Evolutionary conservation across 148 eudicot genomes (phyloP).

Genomic region (Amaranthus hypochondriacus): DNA sequence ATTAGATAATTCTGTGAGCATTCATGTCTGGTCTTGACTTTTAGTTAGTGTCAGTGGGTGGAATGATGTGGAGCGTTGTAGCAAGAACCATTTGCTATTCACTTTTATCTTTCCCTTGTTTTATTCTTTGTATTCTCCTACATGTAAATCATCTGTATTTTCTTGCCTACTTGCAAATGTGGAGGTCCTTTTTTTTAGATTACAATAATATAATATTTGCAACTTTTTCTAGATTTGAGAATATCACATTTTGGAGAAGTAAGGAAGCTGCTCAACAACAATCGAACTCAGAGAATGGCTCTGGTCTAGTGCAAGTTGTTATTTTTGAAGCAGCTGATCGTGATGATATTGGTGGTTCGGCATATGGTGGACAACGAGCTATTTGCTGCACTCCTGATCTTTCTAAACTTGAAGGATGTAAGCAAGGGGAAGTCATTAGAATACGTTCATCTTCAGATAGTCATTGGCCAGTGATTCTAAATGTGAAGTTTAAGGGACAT

Average conservation of each 20-base stretch:
- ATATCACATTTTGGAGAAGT: conserved; percentile 88
- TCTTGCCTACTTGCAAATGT: background rate
- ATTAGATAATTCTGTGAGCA: background rate
- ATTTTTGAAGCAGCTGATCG: conserved; percentile 98
- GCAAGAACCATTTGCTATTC: background rate
- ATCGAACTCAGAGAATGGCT: conserved; percentile 49
- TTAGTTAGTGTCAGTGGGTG: background rate
- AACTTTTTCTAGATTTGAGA: conserved; percentile 61
- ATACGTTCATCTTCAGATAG: conserved; percentile 57
- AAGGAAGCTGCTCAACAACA: conserved; percentile 54
- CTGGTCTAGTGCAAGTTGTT: conserved; percentile 74
- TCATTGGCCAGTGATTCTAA: conserved; percentile 68
- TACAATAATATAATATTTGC: conserved; percentile 11
- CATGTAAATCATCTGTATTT: background rate
- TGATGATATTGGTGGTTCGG: conserved; percentile 93
- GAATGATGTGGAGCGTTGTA: background rate
- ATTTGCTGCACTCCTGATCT: conserved; percentile 98
- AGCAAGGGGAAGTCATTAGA: conserved; percentile 82
- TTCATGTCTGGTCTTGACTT: background rate
- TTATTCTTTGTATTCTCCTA: background rate
- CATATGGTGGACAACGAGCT: conserved; percentile 95
- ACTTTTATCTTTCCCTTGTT: conserved; percentile 6
- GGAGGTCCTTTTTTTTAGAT: background rate
- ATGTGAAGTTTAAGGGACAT: conserved; percentile 68
- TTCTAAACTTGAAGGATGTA: conserved; percentile 95